Conservation (phyloP, 139 green algal genomes). For the Cymbomonas tetramitiformis region DNA sequence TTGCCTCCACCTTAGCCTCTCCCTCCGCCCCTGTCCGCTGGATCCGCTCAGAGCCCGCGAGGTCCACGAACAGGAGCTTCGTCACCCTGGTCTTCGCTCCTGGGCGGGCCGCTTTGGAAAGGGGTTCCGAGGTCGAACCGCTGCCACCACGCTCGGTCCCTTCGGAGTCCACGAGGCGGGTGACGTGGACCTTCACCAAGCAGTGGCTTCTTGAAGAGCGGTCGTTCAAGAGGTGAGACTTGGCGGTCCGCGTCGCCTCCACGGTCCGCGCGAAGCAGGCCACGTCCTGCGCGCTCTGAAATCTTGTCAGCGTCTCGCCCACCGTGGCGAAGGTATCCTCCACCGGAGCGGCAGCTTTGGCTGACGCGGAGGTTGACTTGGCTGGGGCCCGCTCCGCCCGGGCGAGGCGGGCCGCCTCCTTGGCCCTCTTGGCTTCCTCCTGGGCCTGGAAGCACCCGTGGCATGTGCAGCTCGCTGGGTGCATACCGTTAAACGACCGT, state of each 20-base stretch:
- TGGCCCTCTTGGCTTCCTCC: neutral
- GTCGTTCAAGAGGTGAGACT: neutral
- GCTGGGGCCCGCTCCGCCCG: too few species aligned
- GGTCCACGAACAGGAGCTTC: slow-evolving; percentile 77
- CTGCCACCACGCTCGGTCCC: too few species aligned
- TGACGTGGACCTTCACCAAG: neutral
- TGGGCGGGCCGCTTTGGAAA: too few species aligned
- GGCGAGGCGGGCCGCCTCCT: neutral
- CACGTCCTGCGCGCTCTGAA: too few species aligned
- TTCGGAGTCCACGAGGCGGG: neutral
- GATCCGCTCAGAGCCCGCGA: slow-evolving; percentile 65
- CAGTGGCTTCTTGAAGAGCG: neutral
- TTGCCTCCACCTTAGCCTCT: slow-evolving; percentile 28
- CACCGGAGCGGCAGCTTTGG: too few species aligned
- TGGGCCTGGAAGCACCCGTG: neutral
- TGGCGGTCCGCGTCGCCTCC: neutral
- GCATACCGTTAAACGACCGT: too few species aligned
- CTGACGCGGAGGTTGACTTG: too few species aligned
- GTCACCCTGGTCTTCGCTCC: slow-evolving; percentile 54
- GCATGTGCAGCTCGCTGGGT: too few species aligned
- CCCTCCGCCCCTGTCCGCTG: slow-evolving; percentile 25
- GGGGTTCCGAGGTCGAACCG: too few species aligned
- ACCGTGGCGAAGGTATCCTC: too few species aligned
- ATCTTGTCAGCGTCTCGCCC: too few species aligned
- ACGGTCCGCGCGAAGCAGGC: neutral